These are phyloP conservation scores for Saposhnikovia divaricata DNA, from an alignment of 129 eudicot species.

Conservation along the genomic window DNA sequence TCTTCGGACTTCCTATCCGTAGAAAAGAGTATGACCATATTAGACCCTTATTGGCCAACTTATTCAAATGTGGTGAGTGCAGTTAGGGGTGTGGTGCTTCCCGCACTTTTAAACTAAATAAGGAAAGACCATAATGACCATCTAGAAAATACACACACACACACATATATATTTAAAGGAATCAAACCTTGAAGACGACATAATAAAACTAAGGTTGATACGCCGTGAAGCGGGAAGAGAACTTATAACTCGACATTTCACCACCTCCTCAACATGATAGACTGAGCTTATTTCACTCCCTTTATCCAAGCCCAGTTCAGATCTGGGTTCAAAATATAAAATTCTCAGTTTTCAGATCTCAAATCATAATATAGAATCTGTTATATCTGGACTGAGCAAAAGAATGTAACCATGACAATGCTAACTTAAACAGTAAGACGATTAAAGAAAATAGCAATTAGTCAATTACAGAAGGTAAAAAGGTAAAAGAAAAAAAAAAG, in stretches of 20 bases:
- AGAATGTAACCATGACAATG: not conserved
- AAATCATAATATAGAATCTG: not conserved
- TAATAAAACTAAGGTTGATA: conserved; percentile 71
- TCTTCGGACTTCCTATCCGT: conserved; percentile 42
- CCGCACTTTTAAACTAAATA: not conserved
- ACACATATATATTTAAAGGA: not conserved
- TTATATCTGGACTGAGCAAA: not conserved
- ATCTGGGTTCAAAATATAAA: conserved; percentile 29
- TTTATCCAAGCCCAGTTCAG: conserved; percentile 84
- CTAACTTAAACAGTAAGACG: not conserved
- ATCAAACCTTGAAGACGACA: conserved; percentile 52
- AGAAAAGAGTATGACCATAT: not conserved
- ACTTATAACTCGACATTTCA: conserved; percentile 83
- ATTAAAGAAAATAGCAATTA: not conserved
- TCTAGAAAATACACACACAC: not conserved
- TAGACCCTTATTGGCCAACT: not conserved
- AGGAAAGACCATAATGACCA: not conserved
- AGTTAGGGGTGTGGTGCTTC: not conserved
- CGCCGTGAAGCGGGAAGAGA: conserved; percentile 59
- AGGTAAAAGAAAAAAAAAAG: not conserved
- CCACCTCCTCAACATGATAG: conserved; percentile 88
- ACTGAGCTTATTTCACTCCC: conserved; percentile 64
- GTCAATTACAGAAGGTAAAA: not conserved
- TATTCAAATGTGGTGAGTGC: not conserved
- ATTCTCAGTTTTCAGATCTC: not conserved